Base-by-base conservation (phyloP, 805 yeast genomes). In the Jamesozyma lodderae region DNA sequence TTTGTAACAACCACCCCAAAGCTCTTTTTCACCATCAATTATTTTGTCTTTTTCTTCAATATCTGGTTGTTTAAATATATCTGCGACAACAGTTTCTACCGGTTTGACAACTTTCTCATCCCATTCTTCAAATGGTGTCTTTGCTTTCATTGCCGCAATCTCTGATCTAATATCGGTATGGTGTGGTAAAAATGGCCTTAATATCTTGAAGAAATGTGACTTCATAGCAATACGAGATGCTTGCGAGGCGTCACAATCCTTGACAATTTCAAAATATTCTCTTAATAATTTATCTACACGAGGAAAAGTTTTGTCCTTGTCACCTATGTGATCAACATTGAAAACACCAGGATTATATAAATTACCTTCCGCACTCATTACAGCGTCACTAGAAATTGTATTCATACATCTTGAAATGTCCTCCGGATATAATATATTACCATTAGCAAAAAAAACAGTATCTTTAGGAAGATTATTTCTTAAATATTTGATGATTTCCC, bases 281-380 rank as follows among this genome's bases (percentile, higher is more conserved):
- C 96, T 69, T 27, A 83, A 68, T 42, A 90, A 66, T 42, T 68
- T 66, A 62, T 92, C 98, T 5, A 90, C 88, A 41, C 97, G 69
- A 11, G 96, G 95, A 52, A 77, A 87, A 41, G 76, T 81, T 46
- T 64, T 75, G 16, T 83, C 86, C 22, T 60, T 59, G 38, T 79
- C 75, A 7, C 68, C 62, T 2, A 62, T 51, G 13, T 41, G 37
- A 10, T 50, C 53, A 4, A 55, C 47, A 26, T 62, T 55, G 57
- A 92, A 90, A 1, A 88, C 77, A 6, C 94, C 96, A 0, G 99
- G 99, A 52, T 92, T 92, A 62, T 79, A 83, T 25, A 92, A 65
- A 53, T 87, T 87, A 1, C 96, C 96, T 60, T 92, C 99, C 1
- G 98, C 98, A 30, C 94, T 79, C 98, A 92, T 92, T 14, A 92